These are phyloP conservation scores for Articulospora tetracladia DNA, from an alignment of 495 filamentous ascomycete genomes.

Conservation along the genomic window DNA sequence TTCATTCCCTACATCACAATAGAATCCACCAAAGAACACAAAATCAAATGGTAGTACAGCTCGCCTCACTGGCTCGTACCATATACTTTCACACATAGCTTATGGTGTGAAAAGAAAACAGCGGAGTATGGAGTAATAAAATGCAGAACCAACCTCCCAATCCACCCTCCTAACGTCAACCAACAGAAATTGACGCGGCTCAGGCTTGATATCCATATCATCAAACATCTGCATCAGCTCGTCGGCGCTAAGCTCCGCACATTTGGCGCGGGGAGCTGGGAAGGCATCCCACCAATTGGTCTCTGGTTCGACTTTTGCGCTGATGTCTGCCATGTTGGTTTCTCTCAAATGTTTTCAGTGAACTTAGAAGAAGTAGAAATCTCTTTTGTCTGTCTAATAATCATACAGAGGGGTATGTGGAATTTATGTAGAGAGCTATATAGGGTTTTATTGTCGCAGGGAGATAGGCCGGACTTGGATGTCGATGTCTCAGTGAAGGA, in stretches of 20 bases:
- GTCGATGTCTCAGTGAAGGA: not conserved
- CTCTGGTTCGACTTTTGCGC: not conserved
- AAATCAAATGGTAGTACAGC: not conserved
- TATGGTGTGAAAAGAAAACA: not conserved
- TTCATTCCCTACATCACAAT: no score
- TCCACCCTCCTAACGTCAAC: constrained; percentile 62
- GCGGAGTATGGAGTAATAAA: not conserved
- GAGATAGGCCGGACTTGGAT: no score
- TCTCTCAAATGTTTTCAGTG: not conserved
- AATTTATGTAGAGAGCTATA: not conserved
- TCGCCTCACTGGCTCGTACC: no score
- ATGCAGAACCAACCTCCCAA: constrained; percentile 45
- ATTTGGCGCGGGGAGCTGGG: constrained; percentile 36
- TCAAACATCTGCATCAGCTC: constrained; percentile 41
- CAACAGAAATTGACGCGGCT: constrained; percentile 52
- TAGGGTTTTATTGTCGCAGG: not conserved
- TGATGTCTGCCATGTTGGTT: constrained; percentile 5
- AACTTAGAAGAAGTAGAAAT: not conserved
- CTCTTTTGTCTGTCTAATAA: no score
- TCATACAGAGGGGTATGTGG: not conserved
- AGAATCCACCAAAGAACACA: not conserved
- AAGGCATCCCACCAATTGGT: constrained; percentile 35
- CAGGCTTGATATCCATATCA: constrained; percentile 33
- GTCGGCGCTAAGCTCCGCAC: constrained; percentile 33
- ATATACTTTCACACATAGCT: not conserved